phyloP scores from a whole-genome alignment of 129 eudicot species.

The Cynara cardunculus region DNA sequence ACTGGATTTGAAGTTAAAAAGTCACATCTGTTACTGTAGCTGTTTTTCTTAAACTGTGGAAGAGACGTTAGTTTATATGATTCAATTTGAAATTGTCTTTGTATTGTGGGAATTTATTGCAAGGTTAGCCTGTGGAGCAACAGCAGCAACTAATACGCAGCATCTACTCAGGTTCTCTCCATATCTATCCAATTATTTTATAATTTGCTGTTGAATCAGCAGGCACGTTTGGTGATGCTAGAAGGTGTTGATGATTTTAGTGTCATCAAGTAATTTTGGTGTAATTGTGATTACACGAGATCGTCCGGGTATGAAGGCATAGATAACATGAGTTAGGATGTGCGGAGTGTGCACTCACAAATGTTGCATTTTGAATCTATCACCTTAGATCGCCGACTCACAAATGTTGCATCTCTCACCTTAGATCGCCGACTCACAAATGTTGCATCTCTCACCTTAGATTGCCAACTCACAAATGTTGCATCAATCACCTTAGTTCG shows the following conservation, averaged over 20 bases:
- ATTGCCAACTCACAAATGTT: too few relatives aligned
- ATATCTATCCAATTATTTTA: neutral
- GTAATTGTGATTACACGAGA: too few relatives aligned
- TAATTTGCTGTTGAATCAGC: neutral
- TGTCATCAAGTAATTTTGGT: too few relatives aligned
- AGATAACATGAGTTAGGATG: too few relatives aligned
- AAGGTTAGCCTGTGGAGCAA: conserved; percentile 70
- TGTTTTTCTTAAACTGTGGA: neutral
- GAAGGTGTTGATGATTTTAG: neutral
- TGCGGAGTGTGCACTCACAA: too few relatives aligned
- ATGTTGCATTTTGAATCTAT: too few relatives aligned
- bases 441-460: too few relatives aligned
- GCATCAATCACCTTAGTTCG: too few relatives aligned
- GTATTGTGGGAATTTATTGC: conserved; percentile 1
- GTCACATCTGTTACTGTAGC: neutral
- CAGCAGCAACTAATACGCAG: conserved; percentile 69
- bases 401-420: too few relatives aligned
- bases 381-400: too few relatives aligned
- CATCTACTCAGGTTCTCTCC: conserved; percentile 47
- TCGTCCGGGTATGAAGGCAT: too few relatives aligned
- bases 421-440: too few relatives aligned
- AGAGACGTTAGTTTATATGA: conserved; percentile 1
- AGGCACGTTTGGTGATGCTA: neutral
- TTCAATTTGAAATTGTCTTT: neutral
- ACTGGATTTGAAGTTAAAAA: conserved; percentile 2